Evolutionary conservation across 208 protist genomes (phyloP).

Genomic region (Crithidia fasciculata): DNA sequence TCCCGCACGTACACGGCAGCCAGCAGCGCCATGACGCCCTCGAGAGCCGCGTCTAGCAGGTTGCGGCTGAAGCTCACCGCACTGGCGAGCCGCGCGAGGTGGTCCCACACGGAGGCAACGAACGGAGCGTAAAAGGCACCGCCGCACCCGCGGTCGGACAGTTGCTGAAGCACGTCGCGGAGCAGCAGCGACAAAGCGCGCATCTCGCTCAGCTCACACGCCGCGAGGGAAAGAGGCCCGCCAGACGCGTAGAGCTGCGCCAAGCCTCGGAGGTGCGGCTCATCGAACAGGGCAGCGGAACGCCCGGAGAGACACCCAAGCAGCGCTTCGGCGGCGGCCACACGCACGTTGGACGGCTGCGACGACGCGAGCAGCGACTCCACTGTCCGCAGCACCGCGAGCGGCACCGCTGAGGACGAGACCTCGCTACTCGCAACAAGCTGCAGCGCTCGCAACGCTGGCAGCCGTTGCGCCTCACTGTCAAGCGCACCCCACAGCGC

Average conservation of each 20-base stretch:
- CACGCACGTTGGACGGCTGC: conserved; percentile 19
- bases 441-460: conserved; percentile 22
- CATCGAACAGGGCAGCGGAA: background rate
- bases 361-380: conserved; percentile 25
- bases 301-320: conserved; percentile 14
- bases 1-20: conserved; percentile 24
- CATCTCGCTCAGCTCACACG: conserved; percentile 32
- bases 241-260: conserved; percentile 23
- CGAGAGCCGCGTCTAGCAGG: conserved; percentile 19
- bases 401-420: conserved; percentile 20
- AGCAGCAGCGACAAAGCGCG: conserved; percentile 19
- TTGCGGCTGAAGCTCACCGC: conserved; percentile 32
- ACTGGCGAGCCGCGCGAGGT: conserved; percentile 23
- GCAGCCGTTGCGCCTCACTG: conserved; percentile 11
- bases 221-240: conserved; percentile 24
- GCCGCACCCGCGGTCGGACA: background rate
- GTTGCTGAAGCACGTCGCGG: conserved; percentile 12
- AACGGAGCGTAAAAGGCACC: conserved; percentile 14
- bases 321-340: conserved; percentile 25
- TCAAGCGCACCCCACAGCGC: conserved; percentile 22
- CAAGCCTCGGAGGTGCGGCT: conserved; percentile 14
- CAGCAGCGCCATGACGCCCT: conserved; percentile 22
- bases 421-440: conserved; percentile 23
- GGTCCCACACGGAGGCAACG: conserved; percentile 18
- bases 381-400: conserved; percentile 29